Evolutionary conservation across 306 rosid species (phyloP), one percentile per base, ranked within the genome.

Genomic region (Vigna reflexopilosa): DNA sequence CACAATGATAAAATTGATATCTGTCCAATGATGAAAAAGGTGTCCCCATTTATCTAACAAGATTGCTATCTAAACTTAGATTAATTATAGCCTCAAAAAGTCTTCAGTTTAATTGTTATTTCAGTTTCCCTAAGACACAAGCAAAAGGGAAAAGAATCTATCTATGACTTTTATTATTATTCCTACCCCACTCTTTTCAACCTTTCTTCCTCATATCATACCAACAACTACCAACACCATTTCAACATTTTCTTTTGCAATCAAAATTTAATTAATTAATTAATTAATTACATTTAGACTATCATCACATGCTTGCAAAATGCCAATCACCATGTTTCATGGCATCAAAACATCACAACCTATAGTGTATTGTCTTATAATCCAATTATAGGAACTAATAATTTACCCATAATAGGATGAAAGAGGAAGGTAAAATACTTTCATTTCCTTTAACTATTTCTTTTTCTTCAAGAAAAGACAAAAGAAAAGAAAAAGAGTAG

Each of bases 1-100:
- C 72, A 70, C 45, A 56, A 79, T 72, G 40, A 28, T 63, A 71
- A 72, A 36, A 34, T 67, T 63, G 76, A 75, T 74, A 79, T 54
- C 28, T 11, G 47, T 57, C 50, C 67, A 76, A 65, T 79, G 73
- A 79, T 55, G 73, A 63, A 70, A 70, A 83, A 76, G 73, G 70
- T 75, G 66, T 9, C 50, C 69, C 74, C 22, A 72, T 48, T 24
- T 72, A 72, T 72, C 77, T 70, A 78, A 69, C 70, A 69, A 49
- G 63, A 61, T 79, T 40, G 61, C 67, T 47, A 65, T 72, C 62
- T 28, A 38, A 67, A 72, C 64, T 50, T 58, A 50, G 45, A 64
- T 81, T 52, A 62, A 61, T 73, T 34, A 67, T 67, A n/a, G 67
- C 38, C 78, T 49, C 70, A 81, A 69, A 42, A 80, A 85, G 85